Conservation (phyloP, 805 yeast genomes). For the Saccharomycopsis oosterbeekiorum region DNA sequence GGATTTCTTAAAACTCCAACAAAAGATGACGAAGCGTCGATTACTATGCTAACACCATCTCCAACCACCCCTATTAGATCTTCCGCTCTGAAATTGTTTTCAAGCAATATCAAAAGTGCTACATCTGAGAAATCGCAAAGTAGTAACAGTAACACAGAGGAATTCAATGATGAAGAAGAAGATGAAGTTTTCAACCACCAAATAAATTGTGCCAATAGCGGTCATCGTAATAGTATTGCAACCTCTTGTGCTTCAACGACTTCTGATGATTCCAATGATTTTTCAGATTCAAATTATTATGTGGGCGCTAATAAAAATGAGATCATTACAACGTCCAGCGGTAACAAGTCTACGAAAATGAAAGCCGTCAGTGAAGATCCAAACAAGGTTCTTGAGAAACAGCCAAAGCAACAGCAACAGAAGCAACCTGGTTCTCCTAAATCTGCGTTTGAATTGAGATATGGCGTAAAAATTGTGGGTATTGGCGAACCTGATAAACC, state of each 20-base stretch:
- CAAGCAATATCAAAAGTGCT: conserved; percentile 7
- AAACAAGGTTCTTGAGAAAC: no score
- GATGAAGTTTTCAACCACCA: conserved; percentile 1
- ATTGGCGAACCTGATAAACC: conserved; percentile 48
- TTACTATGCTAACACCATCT: conserved; percentile 14
- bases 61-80: conserved; percentile 11
- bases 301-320: conserved; percentile 1
- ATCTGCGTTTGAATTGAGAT: not conserved
- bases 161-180: conserved; percentile 3
- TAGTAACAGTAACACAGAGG: conserved; percentile 2
- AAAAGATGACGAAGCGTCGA: not conserved
- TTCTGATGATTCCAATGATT: not conserved
- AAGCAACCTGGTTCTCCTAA: not conserved
- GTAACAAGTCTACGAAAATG: not conserved
- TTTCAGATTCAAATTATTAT: not conserved
- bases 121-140: not conserved
- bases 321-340: not conserved
- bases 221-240: not conserved
- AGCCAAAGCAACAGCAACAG: not conserved
- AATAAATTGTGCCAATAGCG: not conserved
- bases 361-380: not conserved
- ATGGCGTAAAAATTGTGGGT: conserved; percentile 11
- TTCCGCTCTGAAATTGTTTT: not conserved
- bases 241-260: not conserved
- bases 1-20: not conserved